phyloP scores from a whole-genome alignment of 371 early-diverging fungal genomes.

The Fennellomyces sp. region DNA sequence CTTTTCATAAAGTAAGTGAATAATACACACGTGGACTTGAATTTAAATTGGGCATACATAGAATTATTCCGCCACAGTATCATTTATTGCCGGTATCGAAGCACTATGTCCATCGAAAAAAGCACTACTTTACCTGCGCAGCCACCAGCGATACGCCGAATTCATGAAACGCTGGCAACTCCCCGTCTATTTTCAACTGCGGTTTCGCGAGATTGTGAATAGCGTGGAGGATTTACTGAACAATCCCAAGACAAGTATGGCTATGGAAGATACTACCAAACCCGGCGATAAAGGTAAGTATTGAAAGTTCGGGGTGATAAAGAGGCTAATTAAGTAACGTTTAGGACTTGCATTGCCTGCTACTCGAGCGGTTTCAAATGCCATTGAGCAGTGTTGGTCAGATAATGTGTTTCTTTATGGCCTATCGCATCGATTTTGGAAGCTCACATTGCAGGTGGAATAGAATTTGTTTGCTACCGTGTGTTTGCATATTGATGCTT shows the following conservation, averaged over 20 bases:
- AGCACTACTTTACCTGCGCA: conserved; percentile 59
- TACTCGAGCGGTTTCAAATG: conserved; percentile 51
- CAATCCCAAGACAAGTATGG: conserved; percentile 17
- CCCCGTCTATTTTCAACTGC: conserved; percentile 72
- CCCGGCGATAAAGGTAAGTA: neutral
- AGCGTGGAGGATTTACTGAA: conserved; percentile 47
- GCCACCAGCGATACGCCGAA: conserved; percentile 62
- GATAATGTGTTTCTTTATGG: conserved; percentile 66
- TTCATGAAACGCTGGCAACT: conserved; percentile 82
- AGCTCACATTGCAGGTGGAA: conserved; percentile 70
- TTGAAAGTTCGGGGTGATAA: too few species aligned
- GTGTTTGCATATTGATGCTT: neutral
- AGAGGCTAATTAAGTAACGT: too few species aligned
- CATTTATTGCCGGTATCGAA: conserved; percentile 66
- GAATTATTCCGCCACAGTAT: conserved; percentile 69
- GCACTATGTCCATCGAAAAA: conserved; percentile 48
- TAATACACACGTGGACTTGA: neutral
- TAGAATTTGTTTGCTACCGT: neutral
- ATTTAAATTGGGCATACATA: conserved; percentile 10
- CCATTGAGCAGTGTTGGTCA: conserved; percentile 71
- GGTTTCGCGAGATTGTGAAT: conserved; percentile 63
- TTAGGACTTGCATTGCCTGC: conserved; percentile 36
- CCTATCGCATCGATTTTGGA: conserved; percentile 73
- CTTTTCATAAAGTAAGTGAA: conserved; percentile 65
- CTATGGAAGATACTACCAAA: neutral